phyloP scores from a whole-genome alignment of 495 filamentous ascomycete genomes.

The Darksidea phi region DNA sequence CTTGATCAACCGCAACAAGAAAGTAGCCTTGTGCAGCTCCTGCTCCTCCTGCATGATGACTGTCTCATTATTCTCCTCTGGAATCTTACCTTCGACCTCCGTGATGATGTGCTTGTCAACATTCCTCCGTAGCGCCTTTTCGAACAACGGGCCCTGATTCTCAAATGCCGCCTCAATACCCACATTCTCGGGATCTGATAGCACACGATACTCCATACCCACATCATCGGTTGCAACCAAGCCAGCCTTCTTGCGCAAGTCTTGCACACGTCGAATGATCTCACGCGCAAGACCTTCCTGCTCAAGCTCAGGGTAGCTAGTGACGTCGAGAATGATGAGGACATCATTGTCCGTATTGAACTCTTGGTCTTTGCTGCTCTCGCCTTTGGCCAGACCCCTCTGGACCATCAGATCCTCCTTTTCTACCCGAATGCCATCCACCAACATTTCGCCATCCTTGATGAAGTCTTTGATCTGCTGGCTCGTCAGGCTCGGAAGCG shows the following conservation, averaged over 20 bases:
- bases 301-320: constrained; percentile 68
- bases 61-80: constrained; percentile 55
- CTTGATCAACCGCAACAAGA: constrained; percentile 78
- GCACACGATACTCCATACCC: constrained; percentile 76
- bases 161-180: constrained; percentile 74
- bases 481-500: constrained; percentile 73
- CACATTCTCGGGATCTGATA: constrained; percentile 72
- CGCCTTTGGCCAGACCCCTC: constrained; percentile 70
- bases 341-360: constrained; percentile 82
- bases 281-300: constrained; percentile 76
- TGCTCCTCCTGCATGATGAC: constrained; percentile 83
- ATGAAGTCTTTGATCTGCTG: constrained; percentile 76
- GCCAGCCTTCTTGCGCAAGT: constrained; percentile 77
- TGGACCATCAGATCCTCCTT: constrained; percentile 82
- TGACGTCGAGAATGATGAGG: constrained; percentile 75
- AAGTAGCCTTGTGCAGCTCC: constrained; percentile 82
- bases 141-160: constrained; percentile 63
- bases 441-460: constrained; percentile 64
- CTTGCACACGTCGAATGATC: constrained; percentile 79
- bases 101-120: constrained; percentile 71
- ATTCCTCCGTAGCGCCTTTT: constrained; percentile 76
- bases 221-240: constrained; percentile 80
- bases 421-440: constrained; percentile 79
- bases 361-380: constrained; percentile 68
- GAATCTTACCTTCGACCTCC: constrained; percentile 61